Percentiles rank a stretch among this genome's conserved stretches.
Conservation (phyloP, 1,139 yeast genomes). For the Lodderomyces metapsilosis region DNA sequence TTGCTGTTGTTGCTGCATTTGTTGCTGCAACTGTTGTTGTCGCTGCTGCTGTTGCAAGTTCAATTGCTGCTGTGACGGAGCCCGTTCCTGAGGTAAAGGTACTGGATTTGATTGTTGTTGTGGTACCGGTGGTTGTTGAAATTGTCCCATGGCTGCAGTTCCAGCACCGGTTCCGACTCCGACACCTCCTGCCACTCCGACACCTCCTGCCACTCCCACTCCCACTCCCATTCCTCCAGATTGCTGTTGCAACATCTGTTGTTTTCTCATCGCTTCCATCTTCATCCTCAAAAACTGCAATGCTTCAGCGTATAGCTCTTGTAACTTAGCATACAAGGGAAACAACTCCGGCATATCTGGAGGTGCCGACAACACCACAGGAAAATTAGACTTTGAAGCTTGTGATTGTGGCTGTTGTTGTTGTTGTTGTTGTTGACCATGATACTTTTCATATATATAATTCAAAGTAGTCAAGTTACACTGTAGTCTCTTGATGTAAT, state of each 20-base stretch:
- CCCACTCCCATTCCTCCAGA: neutral
- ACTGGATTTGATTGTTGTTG: neutral
- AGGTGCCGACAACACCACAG: slow-evolving; percentile 54
- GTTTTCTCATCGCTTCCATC: slow-evolving; percentile 41
- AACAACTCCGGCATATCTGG: slow-evolving; percentile 54
- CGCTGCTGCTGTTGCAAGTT: slow-evolving; percentile 3
- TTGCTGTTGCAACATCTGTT: slow-evolving; percentile 14
- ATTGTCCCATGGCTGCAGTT: neutral
- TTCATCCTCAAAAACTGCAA: slow-evolving; percentile 48
- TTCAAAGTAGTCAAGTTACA: slow-evolving; percentile 54
- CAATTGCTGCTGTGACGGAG: slow-evolving; percentile 4
- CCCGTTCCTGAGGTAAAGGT: slow-evolving; percentile 6
- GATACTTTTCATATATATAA: slow-evolving; percentile 52
- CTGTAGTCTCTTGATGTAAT: slow-evolving; percentile 52
- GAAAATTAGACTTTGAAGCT: slow-evolving; percentile 40
- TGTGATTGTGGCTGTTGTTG: slow-evolving; percentile 21
- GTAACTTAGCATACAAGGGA: slow-evolving; percentile 45
- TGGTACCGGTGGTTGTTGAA: slow-evolving; percentile 3
- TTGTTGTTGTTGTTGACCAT: slow-evolving; percentile 25
- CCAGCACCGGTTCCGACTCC: neutral
- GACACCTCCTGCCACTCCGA: slow-evolving; percentile 6
- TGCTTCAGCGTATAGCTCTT: slow-evolving; percentile 57
- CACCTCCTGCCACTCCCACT: slow-evolving; percentile 2
- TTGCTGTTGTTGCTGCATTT: slow-evolving; percentile 2
- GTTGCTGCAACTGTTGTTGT: slow-evolving; percentile 1